phyloP scores from a whole-genome alignment of 805 yeast species.

The Ogataea dorogensis region DNA sequence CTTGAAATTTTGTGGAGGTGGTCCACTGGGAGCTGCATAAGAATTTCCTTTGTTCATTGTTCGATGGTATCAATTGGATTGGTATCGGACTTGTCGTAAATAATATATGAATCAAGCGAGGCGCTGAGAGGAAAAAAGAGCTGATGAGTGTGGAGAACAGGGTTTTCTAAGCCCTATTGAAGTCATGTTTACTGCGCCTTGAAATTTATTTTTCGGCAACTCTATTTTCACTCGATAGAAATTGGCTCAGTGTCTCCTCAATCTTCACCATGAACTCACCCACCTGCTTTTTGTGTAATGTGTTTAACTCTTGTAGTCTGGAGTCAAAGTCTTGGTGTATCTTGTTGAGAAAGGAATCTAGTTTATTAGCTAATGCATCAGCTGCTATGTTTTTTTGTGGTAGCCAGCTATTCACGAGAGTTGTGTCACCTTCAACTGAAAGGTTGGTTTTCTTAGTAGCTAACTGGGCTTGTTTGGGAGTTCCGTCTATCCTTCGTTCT shows the following conservation, averaged over 20 bases:
- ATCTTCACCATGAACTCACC: slow-evolving; percentile 14
- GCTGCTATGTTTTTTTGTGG: background rate
- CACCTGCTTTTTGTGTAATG: slow-evolving; percentile 15
- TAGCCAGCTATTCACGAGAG: slow-evolving; percentile 1
- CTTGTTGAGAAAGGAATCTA: background rate
- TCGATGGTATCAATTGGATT: too few relatives aligned
- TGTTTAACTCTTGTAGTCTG: slow-evolving; percentile 14
- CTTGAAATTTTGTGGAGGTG: slow-evolving; percentile 4
- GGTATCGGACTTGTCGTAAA: too few relatives aligned
- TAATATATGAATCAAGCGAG: background rate
- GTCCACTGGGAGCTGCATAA: slow-evolving; percentile 2
- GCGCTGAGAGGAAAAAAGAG: background rate
- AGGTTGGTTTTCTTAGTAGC: background rate
- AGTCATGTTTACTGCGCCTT: slow-evolving; percentile 13
- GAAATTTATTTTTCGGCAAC: slow-evolving; percentile 12
- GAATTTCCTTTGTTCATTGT: slow-evolving; percentile 6
- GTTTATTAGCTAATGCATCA: background rate
- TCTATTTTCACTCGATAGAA: slow-evolving; percentile 15
- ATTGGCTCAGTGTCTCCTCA: slow-evolving; percentile 8
- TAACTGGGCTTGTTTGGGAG: background rate
- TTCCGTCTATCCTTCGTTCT: background rate
- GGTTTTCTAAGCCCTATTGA: slow-evolving; percentile 4
- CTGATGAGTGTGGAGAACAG: background rate
- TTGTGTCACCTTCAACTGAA: slow-evolving; percentile 2
- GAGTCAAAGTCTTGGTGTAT: slow-evolving; percentile 15